Conservation (phyloP, 495 filamentous ascomycete species). For the Beverwykella pulmonaria region DNA sequence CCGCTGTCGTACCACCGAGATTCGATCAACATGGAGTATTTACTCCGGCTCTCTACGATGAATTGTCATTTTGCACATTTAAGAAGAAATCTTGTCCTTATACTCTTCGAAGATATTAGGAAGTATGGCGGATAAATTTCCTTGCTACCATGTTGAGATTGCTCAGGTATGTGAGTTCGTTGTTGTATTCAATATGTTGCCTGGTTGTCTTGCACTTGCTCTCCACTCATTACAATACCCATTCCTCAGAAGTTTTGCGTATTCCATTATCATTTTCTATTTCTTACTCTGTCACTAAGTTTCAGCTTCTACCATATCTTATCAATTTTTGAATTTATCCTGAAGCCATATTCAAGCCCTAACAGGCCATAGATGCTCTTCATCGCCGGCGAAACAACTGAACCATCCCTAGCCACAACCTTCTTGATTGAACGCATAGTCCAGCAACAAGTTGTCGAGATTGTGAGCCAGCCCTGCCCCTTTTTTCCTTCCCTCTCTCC, state of each 20-base stretch:
- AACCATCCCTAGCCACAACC: background rate
- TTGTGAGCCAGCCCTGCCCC: background rate
- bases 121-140: background rate
- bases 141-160: background rate
- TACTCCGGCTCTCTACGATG: background rate
- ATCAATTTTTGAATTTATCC: background rate
- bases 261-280: background rate
- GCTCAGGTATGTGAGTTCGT: background rate
- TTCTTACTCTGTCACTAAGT: background rate
- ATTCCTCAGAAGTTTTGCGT: no score
- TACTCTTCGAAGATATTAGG: background rate
- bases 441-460: background rate
- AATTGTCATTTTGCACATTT: background rate
- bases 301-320: no score
- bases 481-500: background rate
- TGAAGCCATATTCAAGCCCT: background rate
- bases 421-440: background rate
- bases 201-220: no score
- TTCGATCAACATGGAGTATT: background rate
- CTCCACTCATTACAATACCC: no score
- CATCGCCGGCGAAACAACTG: background rate
- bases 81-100: background rate
- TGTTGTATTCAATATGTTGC: background rate
- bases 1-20: background rate
- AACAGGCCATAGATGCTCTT: background rate